A percentile compares a stretch with the other conserved stretches of the same genome.
Conservation (phyloP, 2,329 filamentous ascomycete species). For the Akanthomyces uredinophilus region DNA sequence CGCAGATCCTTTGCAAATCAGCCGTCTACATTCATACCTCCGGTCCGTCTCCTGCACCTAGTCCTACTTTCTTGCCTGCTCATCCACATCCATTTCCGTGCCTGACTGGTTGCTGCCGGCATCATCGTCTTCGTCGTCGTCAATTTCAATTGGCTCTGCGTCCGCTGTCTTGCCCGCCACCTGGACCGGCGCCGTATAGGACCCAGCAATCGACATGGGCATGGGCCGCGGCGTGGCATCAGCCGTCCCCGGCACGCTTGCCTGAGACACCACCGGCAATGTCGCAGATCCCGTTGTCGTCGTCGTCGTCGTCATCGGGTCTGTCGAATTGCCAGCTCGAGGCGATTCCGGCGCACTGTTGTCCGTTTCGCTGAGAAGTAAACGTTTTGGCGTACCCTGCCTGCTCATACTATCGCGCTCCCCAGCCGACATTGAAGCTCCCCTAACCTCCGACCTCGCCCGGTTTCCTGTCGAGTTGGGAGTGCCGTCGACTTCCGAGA, state of each 20-base stretch:
- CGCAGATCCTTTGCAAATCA: neutral
- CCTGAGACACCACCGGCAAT: neutral
- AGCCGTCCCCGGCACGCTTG: neutral
- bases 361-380: neutral
- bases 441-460: neutral
- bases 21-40: neutral
- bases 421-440: neutral
- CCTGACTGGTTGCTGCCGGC: neutral
- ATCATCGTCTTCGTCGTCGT: neutral
- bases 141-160: neutral
- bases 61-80: neutral
- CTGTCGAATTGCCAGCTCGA: neutral
- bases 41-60: neutral
- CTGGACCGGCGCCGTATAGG: neutral
- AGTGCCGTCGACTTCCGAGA: neutral
- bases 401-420: neutral
- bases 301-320: neutral
- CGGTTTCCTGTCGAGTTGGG: neutral
- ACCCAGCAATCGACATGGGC: conserved; percentile 11
- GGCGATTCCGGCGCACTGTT: neutral
- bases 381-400: neutral
- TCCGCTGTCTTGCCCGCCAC: neutral
- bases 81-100: neutral
- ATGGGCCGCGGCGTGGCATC: neutral
- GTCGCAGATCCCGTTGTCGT: no score